These are phyloP conservation scores for Boletus pseudopeckii DNA, from an alignment of 768 basidiomycete genomes.

Conservation along the genomic window DNA sequence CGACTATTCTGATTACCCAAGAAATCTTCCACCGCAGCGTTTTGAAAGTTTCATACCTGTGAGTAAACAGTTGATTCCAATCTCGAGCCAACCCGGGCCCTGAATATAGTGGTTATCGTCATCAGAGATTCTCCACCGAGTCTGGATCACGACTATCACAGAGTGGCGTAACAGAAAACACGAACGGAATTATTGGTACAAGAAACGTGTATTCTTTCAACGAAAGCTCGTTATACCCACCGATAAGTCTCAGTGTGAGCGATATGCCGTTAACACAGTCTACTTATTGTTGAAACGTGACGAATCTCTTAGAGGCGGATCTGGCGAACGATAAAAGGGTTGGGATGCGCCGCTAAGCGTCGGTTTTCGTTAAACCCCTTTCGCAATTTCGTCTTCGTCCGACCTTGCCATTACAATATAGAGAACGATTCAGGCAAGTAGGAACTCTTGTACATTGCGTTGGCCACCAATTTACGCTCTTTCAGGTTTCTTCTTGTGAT, in stretches of 20 bases:
- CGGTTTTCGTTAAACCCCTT: constrained; percentile 15
- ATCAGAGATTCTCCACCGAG: constrained; percentile 28
- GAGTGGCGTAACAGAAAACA: constrained; percentile 4
- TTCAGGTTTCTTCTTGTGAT: constrained; percentile 17
- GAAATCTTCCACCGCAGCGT: constrained; percentile 13
- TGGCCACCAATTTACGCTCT: neutral
- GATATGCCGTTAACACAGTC: neutral
- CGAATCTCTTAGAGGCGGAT: constrained; percentile 15
- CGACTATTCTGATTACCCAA: neutral
- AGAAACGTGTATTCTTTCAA: constrained; percentile 1
- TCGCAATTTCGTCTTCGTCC: constrained; percentile 9
- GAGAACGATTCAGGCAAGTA: constrained; percentile 26
- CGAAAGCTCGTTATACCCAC: constrained; percentile 7
- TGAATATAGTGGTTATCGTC: neutral
- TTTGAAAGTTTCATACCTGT: constrained; percentile 29
- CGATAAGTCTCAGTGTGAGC: constrained; percentile 16
- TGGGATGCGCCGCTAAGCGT: constrained; percentile 14
- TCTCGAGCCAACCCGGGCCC: neutral
- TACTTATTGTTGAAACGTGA: neutral
- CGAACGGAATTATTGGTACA: neutral
- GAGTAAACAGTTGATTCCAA: neutral
- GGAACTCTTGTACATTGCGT: neutral
- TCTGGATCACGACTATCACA: constrained; percentile 19
- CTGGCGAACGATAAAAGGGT: constrained; percentile 12
- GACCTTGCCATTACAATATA: constrained; percentile 18